These are phyloP conservation scores for Eucalyptus cloeziana DNA, from an alignment of 345 rosid genomes.

Conservation along the genomic window DNA sequence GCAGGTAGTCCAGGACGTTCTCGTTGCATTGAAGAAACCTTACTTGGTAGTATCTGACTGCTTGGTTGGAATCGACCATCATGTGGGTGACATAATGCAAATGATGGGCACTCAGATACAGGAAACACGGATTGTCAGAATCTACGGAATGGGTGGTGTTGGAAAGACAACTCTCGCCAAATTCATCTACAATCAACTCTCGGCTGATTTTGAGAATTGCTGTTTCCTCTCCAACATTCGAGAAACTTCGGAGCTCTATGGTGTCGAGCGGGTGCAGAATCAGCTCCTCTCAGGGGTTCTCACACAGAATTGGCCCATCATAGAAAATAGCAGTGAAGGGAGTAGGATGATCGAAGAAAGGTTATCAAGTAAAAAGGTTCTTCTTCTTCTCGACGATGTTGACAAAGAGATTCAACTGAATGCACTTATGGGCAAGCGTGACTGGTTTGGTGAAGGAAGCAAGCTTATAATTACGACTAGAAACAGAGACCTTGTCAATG, in stretches of 20 bases:
- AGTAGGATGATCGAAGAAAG: background rate
- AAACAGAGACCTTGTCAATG: background rate
- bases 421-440: background rate
- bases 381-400: background rate
- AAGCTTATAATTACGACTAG: background rate
- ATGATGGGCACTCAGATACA: background rate
- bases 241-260: background rate
- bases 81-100: background rate
- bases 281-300: background rate
- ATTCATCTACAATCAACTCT: background rate
- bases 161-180: background rate
- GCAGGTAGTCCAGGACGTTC: background rate
- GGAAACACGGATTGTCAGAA: background rate
- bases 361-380: background rate
- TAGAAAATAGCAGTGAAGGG: background rate
- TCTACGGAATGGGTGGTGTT: background rate
- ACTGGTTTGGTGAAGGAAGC: background rate
- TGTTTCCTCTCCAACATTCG: background rate
- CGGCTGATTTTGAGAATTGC: background rate
- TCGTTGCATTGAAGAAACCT: background rate
- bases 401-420: background rate
- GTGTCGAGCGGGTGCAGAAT: background rate
- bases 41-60: background rate
- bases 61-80: background rate
- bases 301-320: background rate